phyloP scores from a whole-genome alignment of 768 basidiomycete species.

The Guyanaporus albipodus region DNA sequence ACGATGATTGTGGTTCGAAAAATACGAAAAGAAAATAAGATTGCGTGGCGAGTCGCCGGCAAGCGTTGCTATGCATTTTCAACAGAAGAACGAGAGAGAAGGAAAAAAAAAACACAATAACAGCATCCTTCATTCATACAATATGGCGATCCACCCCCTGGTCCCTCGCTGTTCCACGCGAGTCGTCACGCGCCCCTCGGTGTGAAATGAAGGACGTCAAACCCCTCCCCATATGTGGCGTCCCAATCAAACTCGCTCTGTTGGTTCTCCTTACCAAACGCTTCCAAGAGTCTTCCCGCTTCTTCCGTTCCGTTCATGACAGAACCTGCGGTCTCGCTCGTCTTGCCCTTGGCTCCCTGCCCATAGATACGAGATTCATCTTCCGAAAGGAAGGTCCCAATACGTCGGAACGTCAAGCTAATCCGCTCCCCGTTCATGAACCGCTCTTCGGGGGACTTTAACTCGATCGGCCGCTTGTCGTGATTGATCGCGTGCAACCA shows the following conservation, averaged over 20 bases:
- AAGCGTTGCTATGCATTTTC: conserved; percentile 26
- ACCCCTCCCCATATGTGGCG: conserved; percentile 58
- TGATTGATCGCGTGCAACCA: conserved; percentile 78
- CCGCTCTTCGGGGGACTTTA: conserved; percentile 55
- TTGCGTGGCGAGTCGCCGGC: not conserved
- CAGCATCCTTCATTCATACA: conserved; percentile 21
- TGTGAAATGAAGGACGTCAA: conserved; percentile 61
- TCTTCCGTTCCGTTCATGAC: conserved; percentile 52
- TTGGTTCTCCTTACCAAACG: conserved; percentile 75
- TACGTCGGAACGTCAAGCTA: conserved; percentile 74
- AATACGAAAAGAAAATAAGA: not conserved
- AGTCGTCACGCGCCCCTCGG: conserved; percentile 16
- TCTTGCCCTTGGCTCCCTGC: conserved; percentile 68
- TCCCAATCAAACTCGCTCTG: conserved; percentile 70
- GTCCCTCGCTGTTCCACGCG: conserved; percentile 4
- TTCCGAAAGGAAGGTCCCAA: conserved; percentile 66
- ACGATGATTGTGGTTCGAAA: not conserved
- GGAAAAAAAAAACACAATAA: conserved; percentile 20
- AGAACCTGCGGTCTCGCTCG: conserved; percentile 45
- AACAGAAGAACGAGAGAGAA: not conserved
- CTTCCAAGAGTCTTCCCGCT: conserved; percentile 47
- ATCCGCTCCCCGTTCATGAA: conserved; percentile 61
- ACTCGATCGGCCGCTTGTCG: conserved; percentile 59
- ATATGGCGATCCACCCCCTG: conserved; percentile 17
- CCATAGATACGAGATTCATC: conserved; percentile 60